Evolutionary conservation across 2,329 filamentous ascomycete genomes (phyloP).

Genomic region (Lachnellula hyalina): DNA sequence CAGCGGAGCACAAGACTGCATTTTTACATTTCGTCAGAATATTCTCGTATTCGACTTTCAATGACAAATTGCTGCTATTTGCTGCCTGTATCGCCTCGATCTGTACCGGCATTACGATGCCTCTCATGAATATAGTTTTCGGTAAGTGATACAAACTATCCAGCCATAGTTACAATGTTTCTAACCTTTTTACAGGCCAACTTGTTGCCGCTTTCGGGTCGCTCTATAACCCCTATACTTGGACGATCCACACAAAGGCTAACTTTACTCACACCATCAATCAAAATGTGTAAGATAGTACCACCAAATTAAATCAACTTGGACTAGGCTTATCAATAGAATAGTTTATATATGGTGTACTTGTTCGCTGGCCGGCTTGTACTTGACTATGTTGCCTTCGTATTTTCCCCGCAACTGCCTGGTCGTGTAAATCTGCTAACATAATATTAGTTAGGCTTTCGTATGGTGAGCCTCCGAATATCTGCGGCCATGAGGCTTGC

Average conservation of each 20-base stretch:
- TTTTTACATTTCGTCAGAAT: constrained; percentile 11
- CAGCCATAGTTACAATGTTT: not conserved
- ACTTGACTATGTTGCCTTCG: constrained; percentile 50
- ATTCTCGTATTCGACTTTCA: constrained; percentile 17
- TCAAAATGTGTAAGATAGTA: constrained; percentile 27
- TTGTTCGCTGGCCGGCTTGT: constrained; percentile 51
- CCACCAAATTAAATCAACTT: not conserved
- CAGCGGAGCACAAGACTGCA: not conserved
- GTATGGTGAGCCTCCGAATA: constrained; percentile 55
- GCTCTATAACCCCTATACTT: constrained; percentile 43
- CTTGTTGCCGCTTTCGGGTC: constrained; percentile 37
- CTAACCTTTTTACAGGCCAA: constrained; percentile 18
- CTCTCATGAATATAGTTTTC: constrained; percentile 54
- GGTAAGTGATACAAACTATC: constrained; percentile 34
- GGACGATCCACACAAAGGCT: constrained; percentile 33
- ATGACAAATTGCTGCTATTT: constrained; percentile 14
- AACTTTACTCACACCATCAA: constrained; percentile 47
- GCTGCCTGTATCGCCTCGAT: constrained; percentile 43
- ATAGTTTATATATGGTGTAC: constrained; percentile 52
- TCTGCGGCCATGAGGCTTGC: constrained; percentile 55
- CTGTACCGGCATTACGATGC: constrained; percentile 49
- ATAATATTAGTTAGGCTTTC: constrained; percentile 37
- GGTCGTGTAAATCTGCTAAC: not conserved
- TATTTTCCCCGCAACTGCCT: constrained; percentile 21
- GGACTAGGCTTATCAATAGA: constrained; percentile 28